Percentiles rank a stretch among this genome's conserved stretches.
These are phyloP conservation scores for Crucibulum laeve DNA, from an alignment of 768 basidiomycete species.

Conservation along the genomic window DNA sequence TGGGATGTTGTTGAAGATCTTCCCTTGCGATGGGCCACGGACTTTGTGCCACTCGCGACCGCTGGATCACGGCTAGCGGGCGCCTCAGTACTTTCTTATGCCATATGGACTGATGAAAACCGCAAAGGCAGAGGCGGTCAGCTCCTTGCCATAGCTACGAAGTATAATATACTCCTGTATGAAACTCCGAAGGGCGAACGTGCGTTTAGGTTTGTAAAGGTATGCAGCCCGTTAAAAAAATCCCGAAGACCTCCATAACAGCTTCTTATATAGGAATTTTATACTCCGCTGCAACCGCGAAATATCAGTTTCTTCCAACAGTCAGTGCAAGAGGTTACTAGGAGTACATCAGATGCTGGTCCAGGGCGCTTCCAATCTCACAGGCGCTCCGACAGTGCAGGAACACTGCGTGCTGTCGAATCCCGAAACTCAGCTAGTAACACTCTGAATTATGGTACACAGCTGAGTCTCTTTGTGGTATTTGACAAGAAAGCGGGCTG, in stretches of 20 bases:
- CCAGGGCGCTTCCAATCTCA: conserved; percentile 29
- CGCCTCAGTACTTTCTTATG: conserved; percentile 58
- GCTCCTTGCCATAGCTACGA: conserved; percentile 73
- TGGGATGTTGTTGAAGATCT: conserved; percentile 77
- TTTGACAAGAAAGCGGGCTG: conserved; percentile 89
- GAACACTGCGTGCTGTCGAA: conserved; percentile 29
- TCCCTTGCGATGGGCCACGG: conserved; percentile 82
- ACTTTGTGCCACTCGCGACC: conserved; percentile 75
- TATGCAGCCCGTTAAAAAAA: conserved; percentile 16
- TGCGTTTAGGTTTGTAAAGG: conserved; percentile 81
- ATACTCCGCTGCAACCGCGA: conserved; percentile 69
- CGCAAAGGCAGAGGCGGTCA: conserved; percentile 40
- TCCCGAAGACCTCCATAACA: conserved; percentile 2
- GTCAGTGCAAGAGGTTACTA: conserved; percentile 47
- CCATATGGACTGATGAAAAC: conserved; percentile 61
- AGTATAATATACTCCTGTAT: conserved; percentile 67
- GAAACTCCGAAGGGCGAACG: conserved; percentile 82
- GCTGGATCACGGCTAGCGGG: conserved; percentile 60
- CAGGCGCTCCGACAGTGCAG: conserved; percentile 36
- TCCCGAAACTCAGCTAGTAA: conserved; percentile 19
- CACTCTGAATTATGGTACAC: conserved; percentile 54
- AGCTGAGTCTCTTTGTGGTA: conserved; percentile 74
- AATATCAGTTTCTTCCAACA: conserved; percentile 69
- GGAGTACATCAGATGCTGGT: conserved; percentile 36
- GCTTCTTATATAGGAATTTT: conserved; percentile 63